Base-by-base conservation (phyloP, 805 yeast species). In the Kodamaea kakaduensis region DNA sequence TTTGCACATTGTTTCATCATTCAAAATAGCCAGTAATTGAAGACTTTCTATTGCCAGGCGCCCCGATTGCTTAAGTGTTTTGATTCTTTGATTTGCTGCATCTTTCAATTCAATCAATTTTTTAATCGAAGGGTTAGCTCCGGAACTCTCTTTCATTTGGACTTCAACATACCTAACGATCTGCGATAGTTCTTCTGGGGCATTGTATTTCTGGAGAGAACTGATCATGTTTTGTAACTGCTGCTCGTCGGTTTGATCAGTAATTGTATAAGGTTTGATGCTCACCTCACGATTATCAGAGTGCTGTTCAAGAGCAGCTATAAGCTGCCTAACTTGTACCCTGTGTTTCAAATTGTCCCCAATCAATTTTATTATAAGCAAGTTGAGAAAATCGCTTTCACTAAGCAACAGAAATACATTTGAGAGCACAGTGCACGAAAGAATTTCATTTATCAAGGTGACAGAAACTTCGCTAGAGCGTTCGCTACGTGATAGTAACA, bases 361-460 rank as follows among this genome's bases (percentile, higher is more conserved):
- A 1, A 84, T 73, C 2, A 72, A 54, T 34, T 73, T 71, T 7
- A 78, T 78, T 10, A 87, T 67, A 25, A 69, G 49, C 37, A 77
- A 73, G 52, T 89, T 89, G 75, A 82, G 83, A 41, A 77, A 82
- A 52, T 87, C 95, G 1, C 90, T 76, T 32, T 83, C 89, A 0
- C 81, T 59, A 1, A 82, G 46, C 59, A 81, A 72, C 5, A 61
- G 51, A 8, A 86, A 42, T 0, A 87, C 75, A 36, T 75, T 70
- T 16, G 77, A 65, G 9, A 65, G 41, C 1, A 67, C 49, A 1
- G 72, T 65, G 30, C 72, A 66, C 0, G 84, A 54, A 2, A 86
- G 35, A 5, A 89, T 64, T 47, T 89, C 96, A 24, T 79, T 63
- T 0, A 81, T 47, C 7, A 89, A 58, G 0, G 70, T 54, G 0